phyloP scores from a whole-genome alignment of 2,329 filamentous ascomycete species.

The Diplodia seriata region DNA sequence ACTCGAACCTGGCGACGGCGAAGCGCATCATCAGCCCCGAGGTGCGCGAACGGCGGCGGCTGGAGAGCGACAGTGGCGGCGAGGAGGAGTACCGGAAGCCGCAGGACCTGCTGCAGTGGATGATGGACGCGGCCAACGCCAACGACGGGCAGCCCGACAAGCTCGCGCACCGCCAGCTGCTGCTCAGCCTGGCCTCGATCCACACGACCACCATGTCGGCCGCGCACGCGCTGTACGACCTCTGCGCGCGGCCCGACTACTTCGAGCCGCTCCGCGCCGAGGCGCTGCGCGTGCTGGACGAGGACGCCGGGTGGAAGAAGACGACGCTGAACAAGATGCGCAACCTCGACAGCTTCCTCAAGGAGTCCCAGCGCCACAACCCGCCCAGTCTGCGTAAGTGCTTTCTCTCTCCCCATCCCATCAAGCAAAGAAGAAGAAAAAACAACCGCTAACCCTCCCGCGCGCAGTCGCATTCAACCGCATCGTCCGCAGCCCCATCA shows the following conservation, averaged over 20 bases:
- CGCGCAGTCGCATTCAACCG: too few species aligned
- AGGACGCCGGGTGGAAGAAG: constrained; percentile 33
- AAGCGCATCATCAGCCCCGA: constrained; percentile 45
- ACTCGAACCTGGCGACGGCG: too few species aligned
- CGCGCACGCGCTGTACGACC: constrained; percentile 34
- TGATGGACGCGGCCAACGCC: constrained; percentile 35
- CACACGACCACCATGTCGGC: constrained; percentile 37
- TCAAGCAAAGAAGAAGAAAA: too few species aligned
- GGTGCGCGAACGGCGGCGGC: constrained; percentile 36
- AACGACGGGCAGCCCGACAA: constrained; percentile 34
- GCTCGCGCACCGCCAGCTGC: constrained; percentile 18
- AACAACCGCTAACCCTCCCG: too few species aligned
- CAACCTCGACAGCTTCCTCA: constrained; percentile 36
- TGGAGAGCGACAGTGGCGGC: constrained; percentile 32
- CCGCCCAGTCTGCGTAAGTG: constrained; percentile 27
- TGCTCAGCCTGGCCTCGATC: constrained; percentile 35
- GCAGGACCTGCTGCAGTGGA: constrained; percentile 38
- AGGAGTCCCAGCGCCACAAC: constrained; percentile 34
- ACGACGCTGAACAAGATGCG: constrained; percentile 33
- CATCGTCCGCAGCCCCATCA: neutral
- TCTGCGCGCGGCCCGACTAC: constrained; percentile 35
- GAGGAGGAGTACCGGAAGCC: constrained; percentile 35
- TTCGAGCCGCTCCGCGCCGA: constrained; percentile 34
- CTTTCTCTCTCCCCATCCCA: too few species aligned
- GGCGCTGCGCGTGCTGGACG: constrained; percentile 22